Base-by-base conservation (phyloP, 192 early-diverging fungal genomes). In the Allomyces javanicus region DNA sequence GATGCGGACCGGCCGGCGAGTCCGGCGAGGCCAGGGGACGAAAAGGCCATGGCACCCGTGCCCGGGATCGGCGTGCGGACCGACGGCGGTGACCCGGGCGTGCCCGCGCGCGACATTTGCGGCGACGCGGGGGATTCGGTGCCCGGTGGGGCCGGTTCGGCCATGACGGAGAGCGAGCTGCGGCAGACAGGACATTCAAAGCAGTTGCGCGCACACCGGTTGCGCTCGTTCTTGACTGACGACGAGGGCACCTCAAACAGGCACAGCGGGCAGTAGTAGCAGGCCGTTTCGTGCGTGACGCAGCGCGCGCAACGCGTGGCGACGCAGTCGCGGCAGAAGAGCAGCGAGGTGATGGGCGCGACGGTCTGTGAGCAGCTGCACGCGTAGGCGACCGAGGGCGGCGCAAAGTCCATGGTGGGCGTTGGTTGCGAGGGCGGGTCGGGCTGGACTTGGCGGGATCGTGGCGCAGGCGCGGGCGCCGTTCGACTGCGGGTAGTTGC, bases 181-280 rank as follows among this genome's bases (percentile, higher is more conserved):
- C 85, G 81, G 77, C 91, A 96, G 23, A 83, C 75, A 9, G 93
- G 93, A 72, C 93, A 96, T 63, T 93, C 83, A 67, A 96, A 96
- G 74, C 93, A 96, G 70, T 94, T 96, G 50, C 92, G 81, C 2
- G 86, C 88, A 70, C 93, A 96, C 85, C 89, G 80, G 79, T 93
- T 93, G 71, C 88, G 86, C 76, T 97, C 95, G n/a, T 86, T 84
- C 69, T 90, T 91, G n/a, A 94, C 92, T 70, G 88, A 88, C 4
- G 94, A 90, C n/a, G 89, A 89, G 3, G 93, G 92, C 25, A 91
- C 92, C 69, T 98, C 93, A 77, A 98, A 98, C 65, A 95, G 81
- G 69, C 96, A 98, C 69, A 92, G 92, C 14, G 96, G 91, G 68
- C 96, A 98, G 73, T 89, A 96, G 72, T 92, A 94, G 62, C 86